Base-by-base conservation (phyloP, 2,329 filamentous ascomycete genomes). In the Fusarium goolgardi region DNA sequence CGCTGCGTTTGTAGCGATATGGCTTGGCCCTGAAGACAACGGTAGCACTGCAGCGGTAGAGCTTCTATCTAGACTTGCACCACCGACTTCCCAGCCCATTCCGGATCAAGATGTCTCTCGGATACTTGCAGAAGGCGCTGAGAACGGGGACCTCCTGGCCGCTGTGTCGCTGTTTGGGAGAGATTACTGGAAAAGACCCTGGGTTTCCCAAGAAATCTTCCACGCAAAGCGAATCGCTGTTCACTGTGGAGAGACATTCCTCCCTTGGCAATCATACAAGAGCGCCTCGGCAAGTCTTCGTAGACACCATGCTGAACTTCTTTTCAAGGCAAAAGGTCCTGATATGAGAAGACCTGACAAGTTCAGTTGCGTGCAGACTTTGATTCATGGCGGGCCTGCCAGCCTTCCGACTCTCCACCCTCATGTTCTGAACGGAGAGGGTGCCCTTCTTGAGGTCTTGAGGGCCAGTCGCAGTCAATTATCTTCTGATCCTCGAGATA, bases 121-220 rank as follows among this genome's bases (percentile, higher is more conserved):
- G 0, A 31, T 65, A 4, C 9, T 68, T 20, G 16, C 31, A 12
- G 21, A 46, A 6, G 59, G 53, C 0, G 40, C 49, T 4, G 40
- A 29, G 6, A 65, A 67, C 13, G 65, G 59, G 0, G 59, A 55
- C 1, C 59, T 67, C 5, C 25, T 59, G 2, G 64, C 65, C 6
- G 55, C 63, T 0, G 59, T 65, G 4, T 68, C 65, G 1, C 37
- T 67, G 2, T 67, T 67, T n/a, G 40, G 43, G 1, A 59, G 64
- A 10, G 53, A 59, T 3, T 67, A 67, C 29, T 67, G 65, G 65
- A 55, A 50, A 34, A 54, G 65, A 25, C 21, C 68, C 0, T 67
- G 65, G 65, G 54, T 41, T 8, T 47, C 59, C 5, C 65, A 67
- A n/a, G 64, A 67, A 6, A 41, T 67, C 2, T 68, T 65, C 18